Percentiles rank a stretch among this genome's conserved stretches.
phyloP scores from a whole-genome alignment of 2,329 filamentous ascomycete genomes.

The Hypomyces rosellus region DNA sequence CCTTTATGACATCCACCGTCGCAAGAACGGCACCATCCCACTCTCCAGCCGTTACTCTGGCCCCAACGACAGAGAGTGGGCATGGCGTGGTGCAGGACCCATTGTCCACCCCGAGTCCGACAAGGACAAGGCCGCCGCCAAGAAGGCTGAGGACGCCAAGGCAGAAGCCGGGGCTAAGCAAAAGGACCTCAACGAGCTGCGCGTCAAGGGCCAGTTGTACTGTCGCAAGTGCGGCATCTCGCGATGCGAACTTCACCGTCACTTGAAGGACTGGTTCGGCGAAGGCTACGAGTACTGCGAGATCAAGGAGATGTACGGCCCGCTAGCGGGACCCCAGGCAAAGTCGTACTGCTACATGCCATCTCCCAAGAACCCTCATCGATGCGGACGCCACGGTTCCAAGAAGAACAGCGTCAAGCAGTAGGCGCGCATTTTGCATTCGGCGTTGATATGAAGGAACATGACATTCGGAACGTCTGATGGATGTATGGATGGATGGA shows the following conservation, averaged over 20 bases:
- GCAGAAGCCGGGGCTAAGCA: constrained; percentile 3
- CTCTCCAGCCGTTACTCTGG: constrained; percentile 51
- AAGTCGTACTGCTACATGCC: constrained; percentile 52
- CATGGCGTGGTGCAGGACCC: constrained; percentile 51
- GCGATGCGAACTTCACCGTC: constrained; percentile 57
- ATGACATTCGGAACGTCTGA: not conserved
- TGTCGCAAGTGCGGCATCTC: constrained; percentile 56
- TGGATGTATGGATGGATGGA: not conserved
- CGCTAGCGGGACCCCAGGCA: constrained; percentile 38
- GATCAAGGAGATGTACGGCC: constrained; percentile 52
- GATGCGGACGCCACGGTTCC: constrained; percentile 50
- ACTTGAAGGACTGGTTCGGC: constrained; percentile 55
- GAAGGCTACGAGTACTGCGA: constrained; percentile 52
- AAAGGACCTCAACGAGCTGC: constrained; percentile 38
- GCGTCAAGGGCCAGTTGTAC: constrained; percentile 52
- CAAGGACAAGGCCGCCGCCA: not conserved
- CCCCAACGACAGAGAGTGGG: constrained; percentile 58
- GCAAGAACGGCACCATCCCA: constrained; percentile 49
- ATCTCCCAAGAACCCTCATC: constrained; percentile 51
- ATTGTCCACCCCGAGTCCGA: constrained; percentile 28
- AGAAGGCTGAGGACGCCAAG: not conserved
- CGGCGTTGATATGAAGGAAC: no score
- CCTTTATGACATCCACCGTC: constrained; percentile 53
- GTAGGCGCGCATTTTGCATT: not conserved
- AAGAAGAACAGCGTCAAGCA: constrained; percentile 10